phyloP scores from a whole-genome alignment of 768 basidiomycete species.

The Kwoniella europaea region DNA sequence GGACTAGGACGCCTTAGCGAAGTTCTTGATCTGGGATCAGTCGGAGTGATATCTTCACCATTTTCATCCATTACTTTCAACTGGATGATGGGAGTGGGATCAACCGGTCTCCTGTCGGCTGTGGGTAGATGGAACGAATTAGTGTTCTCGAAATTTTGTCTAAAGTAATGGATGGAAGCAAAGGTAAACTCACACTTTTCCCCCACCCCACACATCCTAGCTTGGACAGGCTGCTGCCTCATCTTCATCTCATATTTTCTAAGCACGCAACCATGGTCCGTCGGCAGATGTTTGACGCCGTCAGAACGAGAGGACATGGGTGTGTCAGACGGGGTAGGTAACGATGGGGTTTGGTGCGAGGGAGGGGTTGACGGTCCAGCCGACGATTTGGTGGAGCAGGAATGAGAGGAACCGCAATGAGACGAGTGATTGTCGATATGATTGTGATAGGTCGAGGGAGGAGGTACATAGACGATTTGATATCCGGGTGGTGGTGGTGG shows the following conservation, averaged over 20 bases:
- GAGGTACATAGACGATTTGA: constrained; percentile 39
- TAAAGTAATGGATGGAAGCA: not conserved
- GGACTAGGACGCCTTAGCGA: constrained; percentile 29
- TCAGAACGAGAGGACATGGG: constrained; percentile 7
- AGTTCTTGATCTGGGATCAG: constrained; percentile 19
- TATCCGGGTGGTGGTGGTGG: constrained; percentile 41
- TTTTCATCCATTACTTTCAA: constrained; percentile 77
- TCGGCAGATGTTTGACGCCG: constrained; percentile 7
- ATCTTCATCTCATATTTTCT: constrained; percentile 86
- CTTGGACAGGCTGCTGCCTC: constrained; percentile 87
- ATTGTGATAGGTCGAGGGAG: constrained; percentile 4
- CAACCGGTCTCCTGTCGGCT: constrained; percentile 95
- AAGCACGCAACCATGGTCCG: constrained; percentile 49
- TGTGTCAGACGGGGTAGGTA: constrained; percentile 15
- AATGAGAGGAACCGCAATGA: constrained; percentile 3
- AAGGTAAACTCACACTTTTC: constrained; percentile 67
- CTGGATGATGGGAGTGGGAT: constrained; percentile 96
- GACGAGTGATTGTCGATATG: not conserved
- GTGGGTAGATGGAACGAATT: constrained; percentile 18
- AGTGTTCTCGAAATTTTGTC: no score
- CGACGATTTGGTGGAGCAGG: not conserved
- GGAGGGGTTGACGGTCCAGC: constrained; percentile 9
- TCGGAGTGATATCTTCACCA: constrained; percentile 33
- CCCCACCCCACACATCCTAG: constrained; percentile 60
- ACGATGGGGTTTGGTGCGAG: not conserved